Evolutionary conservation across 2,329 filamentous ascomycete genomes (phyloP).

Genomic region (Pyrenophora graminea): DNA sequence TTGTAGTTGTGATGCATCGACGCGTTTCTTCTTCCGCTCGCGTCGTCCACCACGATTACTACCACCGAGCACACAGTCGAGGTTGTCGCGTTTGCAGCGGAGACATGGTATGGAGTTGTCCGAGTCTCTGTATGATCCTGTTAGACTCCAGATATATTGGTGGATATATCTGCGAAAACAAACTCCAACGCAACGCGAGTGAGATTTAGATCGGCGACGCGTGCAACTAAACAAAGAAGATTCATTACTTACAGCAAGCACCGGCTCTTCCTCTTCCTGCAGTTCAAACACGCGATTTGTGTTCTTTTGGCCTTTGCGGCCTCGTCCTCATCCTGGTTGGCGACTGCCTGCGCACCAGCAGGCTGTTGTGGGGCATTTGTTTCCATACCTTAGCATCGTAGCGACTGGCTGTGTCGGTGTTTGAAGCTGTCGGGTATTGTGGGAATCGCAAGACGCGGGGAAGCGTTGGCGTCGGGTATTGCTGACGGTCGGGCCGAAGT

Average conservation of each 20-base stretch:
- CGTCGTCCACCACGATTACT: slow-evolving; percentile 64
- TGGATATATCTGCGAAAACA: neutral
- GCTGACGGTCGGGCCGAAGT: slow-evolving; percentile 10
- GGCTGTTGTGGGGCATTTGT: slow-evolving; percentile 17
- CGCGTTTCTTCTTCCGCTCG: slow-evolving; percentile 56
- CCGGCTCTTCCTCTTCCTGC: slow-evolving; percentile 46
- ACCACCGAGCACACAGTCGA: slow-evolving; percentile 63
- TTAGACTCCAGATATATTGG: neutral
- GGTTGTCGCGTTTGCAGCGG: slow-evolving; percentile 61
- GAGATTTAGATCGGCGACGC: neutral
- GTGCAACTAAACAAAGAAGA: slow-evolving; percentile 6
- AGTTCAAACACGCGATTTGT: slow-evolving; percentile 40
- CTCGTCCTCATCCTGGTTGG: slow-evolving; percentile 23
- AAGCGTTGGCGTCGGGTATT: slow-evolving; percentile 12
- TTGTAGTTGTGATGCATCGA: slow-evolving; percentile 17
- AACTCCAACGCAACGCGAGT: neutral
- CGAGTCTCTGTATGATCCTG: slow-evolving; percentile 46
- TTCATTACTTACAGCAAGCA: slow-evolving; percentile 44
- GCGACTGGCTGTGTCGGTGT: slow-evolving; percentile 15
- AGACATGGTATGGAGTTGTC: slow-evolving; percentile 59
- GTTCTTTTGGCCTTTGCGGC: slow-evolving; percentile 27
- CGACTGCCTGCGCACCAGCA: slow-evolving; percentile 11
- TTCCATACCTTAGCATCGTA: slow-evolving; percentile 19
- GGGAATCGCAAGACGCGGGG: slow-evolving; percentile 8
- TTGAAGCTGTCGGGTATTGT: slow-evolving; percentile 18